Percentiles rank a stretch among this genome's conserved stretches.
These are phyloP conservation scores for Chrysosporium queenslandicum DNA, from an alignment of 2,329 filamentous ascomycete species.

Conservation along the genomic window DNA sequence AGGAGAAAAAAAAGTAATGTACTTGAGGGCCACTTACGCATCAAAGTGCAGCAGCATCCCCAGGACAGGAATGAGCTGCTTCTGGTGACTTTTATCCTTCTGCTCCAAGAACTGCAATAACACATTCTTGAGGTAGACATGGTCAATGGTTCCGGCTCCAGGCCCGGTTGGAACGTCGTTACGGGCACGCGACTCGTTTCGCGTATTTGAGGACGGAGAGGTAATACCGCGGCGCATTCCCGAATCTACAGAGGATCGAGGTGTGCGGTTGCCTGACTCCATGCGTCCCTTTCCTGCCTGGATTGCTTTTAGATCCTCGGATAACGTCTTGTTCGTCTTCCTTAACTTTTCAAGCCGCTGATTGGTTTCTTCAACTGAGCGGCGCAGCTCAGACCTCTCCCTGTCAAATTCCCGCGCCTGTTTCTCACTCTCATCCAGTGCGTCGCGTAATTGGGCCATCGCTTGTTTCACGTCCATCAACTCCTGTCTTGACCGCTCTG, in stretches of 20 bases:
- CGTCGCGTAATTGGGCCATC: constrained; percentile 65
- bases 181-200: constrained; percentile 26
- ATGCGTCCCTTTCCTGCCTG: constrained; percentile 23
- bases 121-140: constrained; percentile 57
- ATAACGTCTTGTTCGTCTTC: constrained; percentile 53
- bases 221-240: constrained; percentile 30
- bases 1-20: background rate
- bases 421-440: constrained; percentile 77
- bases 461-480: constrained; percentile 63
- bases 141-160: constrained; percentile 40
- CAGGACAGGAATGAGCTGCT: constrained; percentile 55
- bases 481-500: constrained; percentile 61
- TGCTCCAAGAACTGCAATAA: constrained; percentile 57
- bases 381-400: constrained; percentile 65
- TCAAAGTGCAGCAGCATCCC: constrained; percentile 59
- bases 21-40: constrained; percentile 36
- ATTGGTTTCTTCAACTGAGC: constrained; percentile 67
- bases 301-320: constrained; percentile 46
- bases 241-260: constrained; percentile 51
- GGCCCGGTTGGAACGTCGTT: constrained; percentile 32
- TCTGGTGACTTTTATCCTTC: constrained; percentile 57
- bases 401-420: constrained; percentile 75
- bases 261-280: constrained; percentile 43
- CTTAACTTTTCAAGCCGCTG: constrained; percentile 68
- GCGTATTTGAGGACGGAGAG: constrained; percentile 11